Base-by-base conservation (phyloP, 2,329 filamentous ascomycete genomes). In the Scytalidium lignicola region DNA sequence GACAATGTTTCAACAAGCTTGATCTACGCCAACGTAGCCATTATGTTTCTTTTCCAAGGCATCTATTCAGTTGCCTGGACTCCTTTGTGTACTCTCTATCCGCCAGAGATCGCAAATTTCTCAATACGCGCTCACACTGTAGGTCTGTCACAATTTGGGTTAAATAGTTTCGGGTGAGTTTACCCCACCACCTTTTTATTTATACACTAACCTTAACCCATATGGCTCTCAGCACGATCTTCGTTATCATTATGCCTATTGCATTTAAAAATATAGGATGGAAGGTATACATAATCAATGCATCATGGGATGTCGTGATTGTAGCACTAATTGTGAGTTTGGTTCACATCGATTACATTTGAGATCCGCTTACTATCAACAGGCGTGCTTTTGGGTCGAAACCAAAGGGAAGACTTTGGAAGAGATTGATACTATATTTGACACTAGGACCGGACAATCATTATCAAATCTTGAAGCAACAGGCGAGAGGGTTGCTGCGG, bases 11-110 rank as follows among this genome's bases (percentile, higher is more conserved):
- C 63, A 7, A 26, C 23, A 26, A 32, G 47, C 1, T 57, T 63
- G 8, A 61, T 71, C 5, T 74, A 75, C 50, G 72, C 67, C 5
- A 67, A 69, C 10, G 70, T 76, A 0, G 72, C 72, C 0, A 62
- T 70, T 12, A 75, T 78, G 57, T 78, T 78, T 56, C 60, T 78
- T 2, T 79, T 78, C 57, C 72, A 75, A 48, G 74, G 72, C 0
- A 71, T 70, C 47, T 79, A 78, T 55, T 70, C 67, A 1, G 62
- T 78, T n/a, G 73, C 68, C 1, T 75, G 71, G 71, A 78, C 74
- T 6, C 74, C 74, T 2, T 55, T 79, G 21, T 62, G 72, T 1
- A 70, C 68, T 45, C 61, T 76, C 1, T 78, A 78, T 51, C 72
- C 74, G 1, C 67, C 74, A 0, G 74, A 77, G 57, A 65, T 76